phyloP scores from a whole-genome alignment of 2,329 filamentous ascomycete genomes.

The Aspergillus amoenus region DNA sequence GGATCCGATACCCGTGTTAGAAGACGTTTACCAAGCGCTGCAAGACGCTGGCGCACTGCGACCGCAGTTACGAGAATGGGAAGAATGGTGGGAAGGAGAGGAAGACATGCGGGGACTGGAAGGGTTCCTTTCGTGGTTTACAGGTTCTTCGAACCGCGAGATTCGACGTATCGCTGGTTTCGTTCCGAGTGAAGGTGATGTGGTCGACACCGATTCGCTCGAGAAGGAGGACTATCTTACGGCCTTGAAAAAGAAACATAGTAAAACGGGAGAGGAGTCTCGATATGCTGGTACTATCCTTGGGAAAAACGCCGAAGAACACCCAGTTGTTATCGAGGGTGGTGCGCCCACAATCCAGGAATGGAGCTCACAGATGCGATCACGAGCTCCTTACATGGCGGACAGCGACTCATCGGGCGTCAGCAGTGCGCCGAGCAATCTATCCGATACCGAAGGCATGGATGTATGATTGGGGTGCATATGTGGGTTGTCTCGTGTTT shows the following conservation, averaged over 20 bases:
- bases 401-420: constrained; percentile 38
- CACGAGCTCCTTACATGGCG: constrained; percentile 28
- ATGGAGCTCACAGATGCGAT: constrained; percentile 53
- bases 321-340: constrained; percentile 75
- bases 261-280: constrained; percentile 81
- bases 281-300: constrained; percentile 83
- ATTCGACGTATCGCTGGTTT: constrained; percentile 77
- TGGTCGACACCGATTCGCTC: constrained; percentile 50
- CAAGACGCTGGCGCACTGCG: constrained; percentile 75
- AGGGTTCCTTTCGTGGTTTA: constrained; percentile 77
- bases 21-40: constrained; percentile 82
- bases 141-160: constrained; percentile 71
- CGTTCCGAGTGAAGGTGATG: constrained; percentile 56
- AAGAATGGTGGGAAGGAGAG: constrained; percentile 68
- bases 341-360: constrained; percentile 67
- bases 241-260: constrained; percentile 87
- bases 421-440: constrained; percentile 41
- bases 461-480: constrained; percentile 27
- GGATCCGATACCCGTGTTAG: constrained; percentile 63
- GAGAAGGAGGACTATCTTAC: constrained; percentile 70
- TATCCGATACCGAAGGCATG: constrained; percentile 40
- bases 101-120: constrained; percentile 78
- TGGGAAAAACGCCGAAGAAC: constrained; percentile 69
- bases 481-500: not conserved
- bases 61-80: constrained; percentile 64